Percentiles rank a stretch among this genome's conserved stretches.
Evolutionary conservation across 192 early-diverging fungal genomes (phyloP).

Genomic region (Lobulomyces angularis): DNA sequence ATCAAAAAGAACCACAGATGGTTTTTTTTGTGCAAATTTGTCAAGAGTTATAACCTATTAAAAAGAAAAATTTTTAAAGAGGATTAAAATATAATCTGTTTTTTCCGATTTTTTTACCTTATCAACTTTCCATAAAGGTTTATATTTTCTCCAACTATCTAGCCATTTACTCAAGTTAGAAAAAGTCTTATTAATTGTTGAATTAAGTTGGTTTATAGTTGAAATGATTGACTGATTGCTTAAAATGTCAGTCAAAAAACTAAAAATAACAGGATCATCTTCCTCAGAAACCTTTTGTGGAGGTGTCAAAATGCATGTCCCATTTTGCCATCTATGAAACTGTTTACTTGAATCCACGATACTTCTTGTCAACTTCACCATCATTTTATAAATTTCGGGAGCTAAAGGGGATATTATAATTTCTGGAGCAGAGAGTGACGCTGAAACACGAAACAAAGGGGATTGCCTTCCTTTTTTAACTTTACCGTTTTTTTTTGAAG

Average conservation of each 20-base stretch:
- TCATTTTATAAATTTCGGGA: slow-evolving; percentile 48
- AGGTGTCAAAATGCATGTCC: slow-evolving; percentile 42
- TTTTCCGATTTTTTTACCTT: slow-evolving; percentile 22
- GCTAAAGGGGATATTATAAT: slow-evolving; percentile 42
- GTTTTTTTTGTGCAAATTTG: slow-evolving; percentile 55
- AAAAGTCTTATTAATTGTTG: slow-evolving; percentile 37
- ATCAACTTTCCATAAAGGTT: slow-evolving; percentile 52
- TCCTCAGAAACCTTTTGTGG: slow-evolving; percentile 45
- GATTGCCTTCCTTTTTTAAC: slow-evolving; percentile 4
- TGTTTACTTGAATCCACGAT: slow-evolving; percentile 49
- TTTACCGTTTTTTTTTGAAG: slow-evolving; percentile 11
- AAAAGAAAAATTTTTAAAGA: slow-evolving; percentile 5
- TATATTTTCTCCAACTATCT: slow-evolving; percentile 45
- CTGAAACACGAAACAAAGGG: slow-evolving; percentile 42
- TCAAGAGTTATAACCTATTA: slow-evolving; percentile 41
- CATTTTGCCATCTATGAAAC: slow-evolving; percentile 52
- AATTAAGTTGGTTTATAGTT: slow-evolving; percentile 30
- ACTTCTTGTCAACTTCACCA: slow-evolving; percentile 41
- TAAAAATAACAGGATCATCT: slow-evolving; percentile 42
- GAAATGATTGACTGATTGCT: slow-evolving; percentile 28
- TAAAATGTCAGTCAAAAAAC: slow-evolving; percentile 41
- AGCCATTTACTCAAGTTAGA: slow-evolving; percentile 33
- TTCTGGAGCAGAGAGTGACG: slow-evolving; percentile 46
- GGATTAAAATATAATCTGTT: not conserved
- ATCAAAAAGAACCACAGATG: slow-evolving; percentile 39